Evolutionary conservation across 2,329 filamentous ascomycete species (phyloP), one percentile per base, ranked within the genome.

Genomic region (Fusarium chlamydosporum): DNA sequence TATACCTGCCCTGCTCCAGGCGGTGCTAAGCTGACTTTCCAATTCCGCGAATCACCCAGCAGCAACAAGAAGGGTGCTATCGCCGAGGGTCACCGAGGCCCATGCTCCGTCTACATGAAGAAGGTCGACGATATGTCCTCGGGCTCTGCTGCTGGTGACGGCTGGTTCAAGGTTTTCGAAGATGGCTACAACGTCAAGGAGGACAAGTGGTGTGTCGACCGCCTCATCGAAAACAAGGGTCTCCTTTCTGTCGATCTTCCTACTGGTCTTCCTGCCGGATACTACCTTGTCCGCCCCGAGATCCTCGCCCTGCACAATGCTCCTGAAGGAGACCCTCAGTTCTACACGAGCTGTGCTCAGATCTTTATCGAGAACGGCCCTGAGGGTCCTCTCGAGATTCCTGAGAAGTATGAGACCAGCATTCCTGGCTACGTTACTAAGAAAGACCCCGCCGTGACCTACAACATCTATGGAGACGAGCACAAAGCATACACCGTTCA

Each of bases 101-200:
- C 91, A 48, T 92, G 91, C 74, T 86, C 90, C 29, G 86, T 93
- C 26, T 94, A 93, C 78, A 82, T 92, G 80, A 93, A 93, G 81
- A 87, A 88, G 73, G 86, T 93, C 2, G 78, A 82, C 67, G 83
- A 88, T 59, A 87, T 89, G 61, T 79, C 79, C 13, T 76, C 75
- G 23, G 80, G 83, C 67, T 77, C 85, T 13, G 88, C 88, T 50
- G 80, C 84, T 26, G 91, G 91, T 6, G 80, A 83, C 51, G 91
- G 91, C 38, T 94, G 91, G 92, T 92, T 94, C 84, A 93, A 93
- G 83, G 86, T 94, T 75, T 92, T 85, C 82, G 86, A 92, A 60
- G 84, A 90, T 52, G 90, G 89, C 45, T 92, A 91, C 78, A 83
- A 91, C 71, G 76, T 79, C 7, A 70, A 76, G 7, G 81, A 82